These are phyloP conservation scores for Fusarium nelsonii DNA, from an alignment of 2,329 filamentous ascomycete genomes.

Conservation along the genomic window DNA sequence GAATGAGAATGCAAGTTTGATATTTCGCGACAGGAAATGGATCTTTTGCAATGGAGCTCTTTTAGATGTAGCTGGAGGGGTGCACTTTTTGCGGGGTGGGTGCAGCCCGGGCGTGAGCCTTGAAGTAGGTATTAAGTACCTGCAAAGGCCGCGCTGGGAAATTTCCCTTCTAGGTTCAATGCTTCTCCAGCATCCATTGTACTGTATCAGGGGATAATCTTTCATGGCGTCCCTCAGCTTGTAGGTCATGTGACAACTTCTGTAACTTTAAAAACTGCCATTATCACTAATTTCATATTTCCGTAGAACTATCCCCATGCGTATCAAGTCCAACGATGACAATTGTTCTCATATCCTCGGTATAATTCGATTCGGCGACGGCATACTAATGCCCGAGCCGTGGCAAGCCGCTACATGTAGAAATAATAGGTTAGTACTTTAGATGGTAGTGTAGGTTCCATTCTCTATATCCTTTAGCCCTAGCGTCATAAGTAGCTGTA, in stretches of 20 bases:
- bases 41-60: constrained; percentile 30
- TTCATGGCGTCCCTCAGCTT: not conserved
- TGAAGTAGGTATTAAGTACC: constrained; percentile 26
- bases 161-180: not conserved
- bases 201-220: not conserved
- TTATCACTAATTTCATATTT: not conserved
- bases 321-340: not conserved
- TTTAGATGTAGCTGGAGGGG: constrained; percentile 44
- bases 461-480: constrained; percentile 29
- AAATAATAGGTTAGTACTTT: constrained; percentile 4
- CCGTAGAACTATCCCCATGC: not conserved
- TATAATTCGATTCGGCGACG: not conserved
- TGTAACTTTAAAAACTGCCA: not conserved
- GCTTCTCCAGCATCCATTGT: not conserved
- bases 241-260: not conserved
- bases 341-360: not conserved
- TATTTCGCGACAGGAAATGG: constrained; percentile 31
- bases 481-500: constrained; percentile 24
- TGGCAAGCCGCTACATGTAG: constrained; percentile 32
- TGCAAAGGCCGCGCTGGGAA: not conserved
- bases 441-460: not conserved
- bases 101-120: constrained; percentile 13
- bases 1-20: constrained; percentile 15
- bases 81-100: constrained; percentile 41
- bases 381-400: constrained; percentile 23